Evolutionary conservation across 2,329 filamentous ascomycete species (phyloP), one percentile per base, ranked within the genome.

Genomic region (Epichloe typhina): DNA sequence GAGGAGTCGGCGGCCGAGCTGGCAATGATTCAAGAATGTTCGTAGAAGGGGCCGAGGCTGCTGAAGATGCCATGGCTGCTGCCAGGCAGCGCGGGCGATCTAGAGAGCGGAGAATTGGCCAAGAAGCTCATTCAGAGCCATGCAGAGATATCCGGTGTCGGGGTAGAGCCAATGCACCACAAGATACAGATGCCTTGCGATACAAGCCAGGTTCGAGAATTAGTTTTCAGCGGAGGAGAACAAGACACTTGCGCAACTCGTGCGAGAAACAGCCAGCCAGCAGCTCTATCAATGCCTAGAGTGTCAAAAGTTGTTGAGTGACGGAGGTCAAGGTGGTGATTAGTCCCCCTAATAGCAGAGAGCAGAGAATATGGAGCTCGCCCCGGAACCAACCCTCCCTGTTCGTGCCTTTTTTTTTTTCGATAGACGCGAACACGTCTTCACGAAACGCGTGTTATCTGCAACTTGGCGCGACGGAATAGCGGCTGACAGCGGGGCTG

Each of bases 1-100:
- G 82, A 45, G 82, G 82, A 36, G 82, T 86, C n/a, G 82, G 82
- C 26, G 82, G 82, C 64, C 80, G 75, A 54, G 77, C 65, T 55
- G 74, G 70, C 50, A 82, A 69, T 52, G 72, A 70, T 55, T 79
- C 74, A 58, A 82, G 68, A 59, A 71, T 47, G 35, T 54, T 59
- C 54, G 59, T 59, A 54, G 63, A 55, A 57, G 62, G 54, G 58
- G 61, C 64, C 63, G 61, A 54, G 55, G 63, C 66, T 58, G 50
- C 51, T 65, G 66, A 65, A 68, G 66, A 69, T 67, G 66, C 65
- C 65, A 69, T 69, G 64, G 61, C 66, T 64, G 59, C 59, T 57
- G 63, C 60, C 52, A 63, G 60, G 65, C 66, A 66, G 65, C 66
- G 56, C 56, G 51, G 64, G 64, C 67, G 59, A 68, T 66, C 67